These are phyloP conservation scores for Cystofilobasidium ferigula DNA, from an alignment of 768 basidiomycete species.

Conservation along the genomic window DNA sequence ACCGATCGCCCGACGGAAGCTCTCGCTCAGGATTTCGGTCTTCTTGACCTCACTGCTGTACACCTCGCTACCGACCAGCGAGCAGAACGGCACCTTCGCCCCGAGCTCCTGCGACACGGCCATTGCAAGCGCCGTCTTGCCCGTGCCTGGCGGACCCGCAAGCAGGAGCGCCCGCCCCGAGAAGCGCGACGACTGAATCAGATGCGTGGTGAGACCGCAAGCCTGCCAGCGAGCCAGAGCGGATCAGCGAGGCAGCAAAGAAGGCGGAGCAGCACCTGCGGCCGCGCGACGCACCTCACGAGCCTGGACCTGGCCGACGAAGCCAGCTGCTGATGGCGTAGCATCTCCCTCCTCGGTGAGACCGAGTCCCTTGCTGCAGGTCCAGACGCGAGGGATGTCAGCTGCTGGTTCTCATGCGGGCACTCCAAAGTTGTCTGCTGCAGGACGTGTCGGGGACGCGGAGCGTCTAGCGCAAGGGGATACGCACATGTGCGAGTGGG, in stretches of 20 bases:
- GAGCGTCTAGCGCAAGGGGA: neutral
- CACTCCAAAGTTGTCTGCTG: neutral
- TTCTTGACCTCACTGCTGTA: conserved; percentile 97
- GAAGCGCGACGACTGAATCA: conserved; percentile 83
- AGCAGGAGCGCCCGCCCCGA: conserved; percentile 84
- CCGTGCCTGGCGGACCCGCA: conserved; percentile 92
- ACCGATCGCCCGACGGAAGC: conserved; percentile 93
- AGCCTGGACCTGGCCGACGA: conserved; percentile 79
- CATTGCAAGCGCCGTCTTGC: conserved; percentile 94
- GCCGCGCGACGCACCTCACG: conserved; percentile 28
- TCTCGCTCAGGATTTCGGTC: conserved; percentile 92
- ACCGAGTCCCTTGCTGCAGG: conserved; percentile 66
- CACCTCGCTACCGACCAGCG: conserved; percentile 96
- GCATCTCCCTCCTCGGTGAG: conserved; percentile 74
- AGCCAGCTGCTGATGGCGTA: conserved; percentile 61
- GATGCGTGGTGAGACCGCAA: conserved; percentile 78
- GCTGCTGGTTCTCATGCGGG: too few species aligned
- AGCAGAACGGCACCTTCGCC: conserved; percentile 89
- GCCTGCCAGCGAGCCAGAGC: conserved; percentile 47
- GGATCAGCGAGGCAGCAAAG: neutral
- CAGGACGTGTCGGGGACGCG: neutral
- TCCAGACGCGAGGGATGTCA: neutral
- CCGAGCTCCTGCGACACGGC: conserved; percentile 92
- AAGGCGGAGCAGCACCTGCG: neutral
- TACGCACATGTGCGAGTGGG: conserved; percentile 24